Evolutionary conservation across 2,329 filamentous ascomycete genomes (phyloP).

Genomic region (Diaporthe batatas): DNA sequence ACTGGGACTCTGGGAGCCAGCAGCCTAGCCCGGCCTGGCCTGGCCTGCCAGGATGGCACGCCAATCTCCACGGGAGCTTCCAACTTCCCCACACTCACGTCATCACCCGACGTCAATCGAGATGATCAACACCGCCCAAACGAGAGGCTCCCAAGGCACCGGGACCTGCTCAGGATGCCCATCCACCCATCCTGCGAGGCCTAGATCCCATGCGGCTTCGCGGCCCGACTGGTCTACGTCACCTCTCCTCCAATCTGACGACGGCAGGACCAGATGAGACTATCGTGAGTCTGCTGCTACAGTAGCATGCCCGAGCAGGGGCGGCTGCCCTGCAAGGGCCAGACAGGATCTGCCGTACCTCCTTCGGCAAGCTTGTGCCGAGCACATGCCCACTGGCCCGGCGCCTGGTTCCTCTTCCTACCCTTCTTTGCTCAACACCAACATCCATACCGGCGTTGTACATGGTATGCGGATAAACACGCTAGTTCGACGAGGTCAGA

Average conservation of each 20-base stretch:
- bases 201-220: slow-evolving; percentile 4
- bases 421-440: no score
- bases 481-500: neutral
- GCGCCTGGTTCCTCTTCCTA: no score
- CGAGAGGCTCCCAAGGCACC: neutral
- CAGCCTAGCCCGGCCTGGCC: neutral
- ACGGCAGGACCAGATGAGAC: slow-evolving; percentile 1
- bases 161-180: neutral
- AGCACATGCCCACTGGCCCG: neutral
- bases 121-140: slow-evolving; percentile 5
- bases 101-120: slow-evolving; percentile 31
- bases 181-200: neutral
- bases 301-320: neutral
- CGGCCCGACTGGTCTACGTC: slow-evolving; percentile 1
- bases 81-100: slow-evolving; percentile 17
- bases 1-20: neutral
- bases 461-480: neutral
- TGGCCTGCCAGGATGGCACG: neutral
- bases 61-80: neutral
- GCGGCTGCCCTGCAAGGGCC: neutral
- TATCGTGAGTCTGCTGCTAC: neutral
- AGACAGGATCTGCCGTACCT: no score
- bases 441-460: neutral
- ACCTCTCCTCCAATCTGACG: neutral
- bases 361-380: slow-evolving; percentile 18